A percentile compares a stretch with the other conserved stretches of the same genome.
Conservation (phyloP, 768 basidiomycete species). For the Hemileccinum impolitum region DNA sequence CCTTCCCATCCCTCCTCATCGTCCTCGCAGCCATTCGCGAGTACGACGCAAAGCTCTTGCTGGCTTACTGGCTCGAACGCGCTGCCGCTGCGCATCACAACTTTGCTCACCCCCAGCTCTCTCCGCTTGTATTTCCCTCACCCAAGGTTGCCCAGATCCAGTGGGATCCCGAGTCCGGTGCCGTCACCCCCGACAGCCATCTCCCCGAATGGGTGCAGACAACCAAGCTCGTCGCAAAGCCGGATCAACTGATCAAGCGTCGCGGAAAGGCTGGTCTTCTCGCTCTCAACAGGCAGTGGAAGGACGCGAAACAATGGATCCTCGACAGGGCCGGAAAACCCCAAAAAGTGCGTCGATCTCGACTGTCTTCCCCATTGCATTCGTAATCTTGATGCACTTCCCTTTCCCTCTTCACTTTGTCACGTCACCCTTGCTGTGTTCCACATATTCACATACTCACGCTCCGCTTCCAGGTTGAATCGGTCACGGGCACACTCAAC, state of each 20-base stretch:
- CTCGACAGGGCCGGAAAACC: conserved; percentile 85
- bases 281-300: conserved; percentile 90
- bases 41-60: conserved; percentile 97
- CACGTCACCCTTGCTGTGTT: conserved; percentile 22
- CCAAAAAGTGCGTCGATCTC: conserved; percentile 52
- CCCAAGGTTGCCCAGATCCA: conserved; percentile 84
- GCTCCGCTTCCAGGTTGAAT: conserved; percentile 65
- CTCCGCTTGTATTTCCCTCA: conserved; percentile 50
- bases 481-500: conserved; percentile 90
- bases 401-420: conserved; percentile 6
- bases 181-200: conserved; percentile 54
- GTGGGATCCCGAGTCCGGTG: conserved; percentile 71
- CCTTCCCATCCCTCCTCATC: conserved; percentile 2
- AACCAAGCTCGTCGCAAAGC: conserved; percentile 90
- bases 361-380: conserved; percentile 1
- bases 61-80: conserved; percentile 96
- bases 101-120: conserved; percentile 41
- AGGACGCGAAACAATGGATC: conserved; percentile 87
- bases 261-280: conserved; percentile 97
- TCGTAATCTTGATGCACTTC: conserved; percentile 14
- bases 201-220: conserved; percentile 81
- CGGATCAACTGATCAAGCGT: conserved; percentile 98
- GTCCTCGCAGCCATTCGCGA: conserved; percentile 75
- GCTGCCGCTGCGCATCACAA: conserved; percentile 76
- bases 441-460: conserved; percentile 26